These are phyloP conservation scores for Polychaeton citri DNA, from an alignment of 2,329 filamentous ascomycete species.

Conservation along the genomic window DNA sequence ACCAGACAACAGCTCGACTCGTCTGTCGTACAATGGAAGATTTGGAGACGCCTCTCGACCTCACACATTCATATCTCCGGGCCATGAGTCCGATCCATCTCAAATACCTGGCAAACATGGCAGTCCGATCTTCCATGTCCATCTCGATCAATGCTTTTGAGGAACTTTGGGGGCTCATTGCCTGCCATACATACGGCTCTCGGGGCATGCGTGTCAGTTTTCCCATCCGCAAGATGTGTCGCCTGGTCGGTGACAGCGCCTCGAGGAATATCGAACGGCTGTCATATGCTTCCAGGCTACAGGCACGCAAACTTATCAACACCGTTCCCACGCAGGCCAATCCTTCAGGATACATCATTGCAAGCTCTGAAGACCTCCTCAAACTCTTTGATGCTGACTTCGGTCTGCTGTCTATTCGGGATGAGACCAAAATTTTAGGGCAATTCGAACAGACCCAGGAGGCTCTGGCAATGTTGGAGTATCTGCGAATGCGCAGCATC, in stretches of 20 bases:
- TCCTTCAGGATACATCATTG: slow-evolving; percentile 79
- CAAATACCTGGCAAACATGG: slow-evolving; percentile 81
- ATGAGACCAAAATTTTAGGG: slow-evolving; percentile 81
- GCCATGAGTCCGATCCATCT: slow-evolving; percentile 86
- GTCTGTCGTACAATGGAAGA: slow-evolving; percentile 68
- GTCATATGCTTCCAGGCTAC: slow-evolving; percentile 71
- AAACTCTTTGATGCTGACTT: slow-evolving; percentile 80
- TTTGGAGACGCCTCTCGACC: slow-evolving; percentile 61
- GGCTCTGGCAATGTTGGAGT: slow-evolving; percentile 71
- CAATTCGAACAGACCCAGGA: slow-evolving; percentile 65
- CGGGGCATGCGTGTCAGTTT: slow-evolving; percentile 84
- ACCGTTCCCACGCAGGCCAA: slow-evolving; percentile 69
- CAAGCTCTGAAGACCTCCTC: slow-evolving; percentile 72
- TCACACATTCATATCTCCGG: slow-evolving; percentile 72
- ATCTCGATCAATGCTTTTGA: slow-evolving; percentile 80
- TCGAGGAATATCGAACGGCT: slow-evolving; percentile 78
- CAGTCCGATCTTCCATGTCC: slow-evolving; percentile 86
- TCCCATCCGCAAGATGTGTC: slow-evolving; percentile 83
- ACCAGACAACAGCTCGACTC: slow-evolving; percentile 63
- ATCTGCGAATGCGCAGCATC: slow-evolving; percentile 61
- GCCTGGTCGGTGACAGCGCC: slow-evolving; percentile 71
- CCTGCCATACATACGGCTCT: slow-evolving; percentile 67
- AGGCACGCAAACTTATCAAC: slow-evolving; percentile 79
- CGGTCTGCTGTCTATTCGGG: slow-evolving; percentile 68
- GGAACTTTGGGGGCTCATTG: slow-evolving; percentile 77